Base-by-base conservation (phyloP, 1,284 basidiomycete genomes). In the Rhodotorula sp. region DNA sequence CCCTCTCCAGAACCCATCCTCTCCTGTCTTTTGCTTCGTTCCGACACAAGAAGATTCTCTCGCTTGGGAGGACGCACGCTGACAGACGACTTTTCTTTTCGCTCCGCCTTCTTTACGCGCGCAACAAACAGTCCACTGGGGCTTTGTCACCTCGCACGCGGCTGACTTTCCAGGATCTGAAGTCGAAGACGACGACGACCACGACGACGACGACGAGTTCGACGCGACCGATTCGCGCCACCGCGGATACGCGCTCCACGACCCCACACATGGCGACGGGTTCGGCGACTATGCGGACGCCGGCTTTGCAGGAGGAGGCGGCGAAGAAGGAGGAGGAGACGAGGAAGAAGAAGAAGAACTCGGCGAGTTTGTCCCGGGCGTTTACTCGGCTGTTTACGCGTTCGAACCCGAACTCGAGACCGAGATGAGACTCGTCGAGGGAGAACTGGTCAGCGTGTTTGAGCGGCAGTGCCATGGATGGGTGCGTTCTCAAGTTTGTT, bases 401-500 rank as follows among this genome's bases (percentile, higher is more conserved):
- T 76, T 76, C 26, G 70, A 68, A 12, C 74, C 69, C 6, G 74
- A 76, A 47, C 54, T 76, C 26, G 74, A 74, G 16, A 74, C 65
- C 21, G 74, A 76, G 58, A 76, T 76, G 74, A 54, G 52, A 50
- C 60, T 76, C 43, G 63, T 58, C 26, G 68, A 57, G 8, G 74
- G 72, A 15, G 74, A 76, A 47, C n/a, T 71, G 55, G 72, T 76
- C 15, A 74, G 60, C 45, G 74, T 76, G 5, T 71, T 67, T 47
- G 67, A 69, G 50, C 48, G 72, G 38, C 67, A 74, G 43, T 76
- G 74, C 50, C 70, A 63, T 3, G 74, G 74, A 1, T 76, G 74
- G 74, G 74, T 76, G 15, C 31, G 71, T 67, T 23, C 14, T 28
- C 45, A 15, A 26, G 15, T 23, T 19, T 56, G n/a, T 47, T 34